Evolutionary conservation across 176 grass and related monocot species (phyloP).

Genomic region (Paspalum notatum): DNA sequence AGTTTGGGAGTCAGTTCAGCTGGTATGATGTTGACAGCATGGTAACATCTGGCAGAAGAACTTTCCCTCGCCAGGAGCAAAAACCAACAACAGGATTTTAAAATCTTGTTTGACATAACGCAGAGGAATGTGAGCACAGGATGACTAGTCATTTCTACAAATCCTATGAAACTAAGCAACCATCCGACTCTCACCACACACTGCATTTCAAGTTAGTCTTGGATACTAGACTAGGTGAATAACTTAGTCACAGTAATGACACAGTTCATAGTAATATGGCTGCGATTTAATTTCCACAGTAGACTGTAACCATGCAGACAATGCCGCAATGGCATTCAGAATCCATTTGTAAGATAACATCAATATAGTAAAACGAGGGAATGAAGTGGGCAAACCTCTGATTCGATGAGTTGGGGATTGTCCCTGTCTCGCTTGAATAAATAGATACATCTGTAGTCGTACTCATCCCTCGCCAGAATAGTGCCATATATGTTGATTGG

Average conservation of each 20-base stretch:
- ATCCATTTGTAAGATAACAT: no score
- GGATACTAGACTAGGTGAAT: no score
- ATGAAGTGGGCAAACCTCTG: background rate
- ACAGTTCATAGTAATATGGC: no score
- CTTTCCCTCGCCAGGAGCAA: background rate
- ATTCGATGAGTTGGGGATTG: background rate
- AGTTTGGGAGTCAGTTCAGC: background rate
- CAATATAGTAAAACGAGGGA: background rate
- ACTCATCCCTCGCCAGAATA: background rate
- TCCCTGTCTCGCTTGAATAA: background rate
- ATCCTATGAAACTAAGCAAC: no score
- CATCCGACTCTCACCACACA: no score
- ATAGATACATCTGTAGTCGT: conserved; percentile 1
- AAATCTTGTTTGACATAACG: background rate
- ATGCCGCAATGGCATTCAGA: no score
- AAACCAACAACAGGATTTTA: background rate
- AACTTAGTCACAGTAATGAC: no score
- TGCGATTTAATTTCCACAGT: no score
- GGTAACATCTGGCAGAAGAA: background rate
- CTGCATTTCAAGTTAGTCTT: no score
- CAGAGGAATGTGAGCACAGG: no score
- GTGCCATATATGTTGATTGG: background rate
- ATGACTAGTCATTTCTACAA: no score
- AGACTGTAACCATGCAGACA: no score
- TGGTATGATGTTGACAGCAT: background rate